Conservation (phyloP, 768 basidiomycete genomes). For the Mrakia blollopis region DNA sequence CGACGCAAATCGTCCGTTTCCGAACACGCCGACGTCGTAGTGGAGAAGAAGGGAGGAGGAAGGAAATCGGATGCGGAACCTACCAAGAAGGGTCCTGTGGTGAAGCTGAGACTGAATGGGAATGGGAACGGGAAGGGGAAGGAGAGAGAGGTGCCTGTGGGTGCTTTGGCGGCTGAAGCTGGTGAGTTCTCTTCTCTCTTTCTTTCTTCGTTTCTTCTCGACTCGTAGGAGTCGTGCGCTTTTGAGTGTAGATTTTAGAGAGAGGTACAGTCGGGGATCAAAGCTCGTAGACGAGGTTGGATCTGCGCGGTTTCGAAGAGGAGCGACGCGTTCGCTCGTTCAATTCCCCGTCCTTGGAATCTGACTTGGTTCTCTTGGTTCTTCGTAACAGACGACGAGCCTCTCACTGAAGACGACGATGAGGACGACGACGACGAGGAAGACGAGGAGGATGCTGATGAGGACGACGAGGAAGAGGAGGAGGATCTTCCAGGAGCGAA, state of each 20-base stretch:
- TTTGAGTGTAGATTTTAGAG: no score
- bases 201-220: background rate
- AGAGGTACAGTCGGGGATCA: no score
- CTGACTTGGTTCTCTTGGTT: no score
- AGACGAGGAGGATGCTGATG: no score
- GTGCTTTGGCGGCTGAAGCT: conserved; percentile 32
- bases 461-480: background rate
- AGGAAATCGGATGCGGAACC: background rate
- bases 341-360: no score
- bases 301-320: no score
- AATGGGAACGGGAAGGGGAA: conserved; percentile 61
- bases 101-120: conserved; percentile 50
- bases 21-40: background rate
- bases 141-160: conserved; percentile 42
- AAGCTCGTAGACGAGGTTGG: no score
- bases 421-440: no score
- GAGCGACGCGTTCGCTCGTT: no score
- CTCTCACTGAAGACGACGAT: no score
- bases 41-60: background rate
- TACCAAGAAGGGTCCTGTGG: conserved; percentile 1
- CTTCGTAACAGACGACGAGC: no score
- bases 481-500: background rate
- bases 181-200: conserved; percentile 18
- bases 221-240: no score
- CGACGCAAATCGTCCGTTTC: background rate